Base-by-base conservation (phyloP, 306 rosid species). In the Pachyrhizus erosus region DNA sequence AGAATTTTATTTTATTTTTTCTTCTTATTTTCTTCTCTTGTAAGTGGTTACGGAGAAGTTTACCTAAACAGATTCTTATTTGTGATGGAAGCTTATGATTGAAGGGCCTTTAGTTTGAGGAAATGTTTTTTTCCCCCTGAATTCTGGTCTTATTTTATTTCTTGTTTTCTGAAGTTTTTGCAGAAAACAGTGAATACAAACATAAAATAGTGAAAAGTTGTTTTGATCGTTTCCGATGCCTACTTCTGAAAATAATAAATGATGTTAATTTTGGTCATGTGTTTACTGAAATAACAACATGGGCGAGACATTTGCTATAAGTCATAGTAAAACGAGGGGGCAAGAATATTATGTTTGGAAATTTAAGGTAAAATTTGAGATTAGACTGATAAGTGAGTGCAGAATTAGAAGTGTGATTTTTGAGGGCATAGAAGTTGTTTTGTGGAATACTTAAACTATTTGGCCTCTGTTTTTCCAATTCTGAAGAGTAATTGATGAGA, bases 371-470 rank as follows among this genome's bases (percentile, higher is more conserved):
- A 40, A 70, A 58, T 0, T 31, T 80, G 65, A 71, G 24, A 70
- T 52, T 72, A 15, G 66, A 34, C 26, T 27, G 27, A 20, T 39
- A 8, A 46, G 13, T 57, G 26, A 4, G 8, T 31, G 43, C 2
- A 21, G 61, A 31, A 58, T 13, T 60, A 69, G 8, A 60, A 40
- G 48, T 83, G 40, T 43, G 21, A 26, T 65, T 67, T 76, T 54
- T 21, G 31, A 57, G 74, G 74, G 4, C 68, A 51, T 14, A 5
- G 21, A 7, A 20, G 37, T 61, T 73, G 34, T 77, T 24, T 77
- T n/a, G 48, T 77, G 51, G 34, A 82, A 69, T 6, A 33, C 52
- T 42, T 70, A 29, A 48, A 75, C 61, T 55, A 21, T 67, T 39
- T 68, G 55, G 20, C 13, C 9, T 52, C 46, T 61, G 33, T 18